Conservation (phyloP, 805 yeast genomes). For the Monosporozyma aerobia region DNA sequence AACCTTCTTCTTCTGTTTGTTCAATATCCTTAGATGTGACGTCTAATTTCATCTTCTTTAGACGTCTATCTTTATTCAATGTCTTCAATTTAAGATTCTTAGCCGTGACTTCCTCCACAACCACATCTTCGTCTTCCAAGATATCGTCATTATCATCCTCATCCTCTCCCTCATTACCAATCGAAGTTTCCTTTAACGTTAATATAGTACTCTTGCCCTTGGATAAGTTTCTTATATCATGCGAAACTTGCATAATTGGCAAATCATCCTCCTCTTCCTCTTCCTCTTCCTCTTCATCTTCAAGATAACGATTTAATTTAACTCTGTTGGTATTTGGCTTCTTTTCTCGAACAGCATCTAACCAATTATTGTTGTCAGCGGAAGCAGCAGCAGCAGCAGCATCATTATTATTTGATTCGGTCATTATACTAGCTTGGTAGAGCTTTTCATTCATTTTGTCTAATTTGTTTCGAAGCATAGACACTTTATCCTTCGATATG, state of each 20-base stretch:
- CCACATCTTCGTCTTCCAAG: slow-evolving; percentile 20
- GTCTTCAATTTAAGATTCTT: slow-evolving; percentile 26
- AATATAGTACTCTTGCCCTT: slow-evolving; percentile 39
- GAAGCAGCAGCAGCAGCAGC: slow-evolving; percentile 1
- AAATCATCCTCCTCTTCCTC: slow-evolving; percentile 20
- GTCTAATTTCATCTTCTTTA: slow-evolving; percentile 14
- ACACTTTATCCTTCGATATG: slow-evolving; percentile 7
- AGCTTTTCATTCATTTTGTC: slow-evolving; percentile 1
- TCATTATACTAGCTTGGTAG: background rate
- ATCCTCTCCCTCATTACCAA: slow-evolving; percentile 23
- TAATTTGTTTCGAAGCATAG: slow-evolving; percentile 18
- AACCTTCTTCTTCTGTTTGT: slow-evolving; percentile 9
- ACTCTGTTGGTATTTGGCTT: slow-evolving; percentile 2
- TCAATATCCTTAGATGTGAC: slow-evolving; percentile 18
- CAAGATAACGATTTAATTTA: slow-evolving; percentile 9
- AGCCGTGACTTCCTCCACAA: slow-evolving; percentile 23
- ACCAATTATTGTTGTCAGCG: slow-evolving; percentile 11
- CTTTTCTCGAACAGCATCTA: slow-evolving; percentile 15
- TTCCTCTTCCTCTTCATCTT: slow-evolving; percentile 20
- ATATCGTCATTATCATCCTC: slow-evolving; percentile 22
- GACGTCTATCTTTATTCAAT: slow-evolving; percentile 30
- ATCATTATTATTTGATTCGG: slow-evolving; percentile 1
- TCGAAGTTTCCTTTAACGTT: slow-evolving; percentile 42
- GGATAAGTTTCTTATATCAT: slow-evolving; percentile 35
- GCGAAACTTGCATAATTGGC: slow-evolving; percentile 37